These are phyloP conservation scores for Diaporthe ilicicola DNA, from an alignment of 2,329 filamentous ascomycete genomes.

Conservation along the genomic window DNA sequence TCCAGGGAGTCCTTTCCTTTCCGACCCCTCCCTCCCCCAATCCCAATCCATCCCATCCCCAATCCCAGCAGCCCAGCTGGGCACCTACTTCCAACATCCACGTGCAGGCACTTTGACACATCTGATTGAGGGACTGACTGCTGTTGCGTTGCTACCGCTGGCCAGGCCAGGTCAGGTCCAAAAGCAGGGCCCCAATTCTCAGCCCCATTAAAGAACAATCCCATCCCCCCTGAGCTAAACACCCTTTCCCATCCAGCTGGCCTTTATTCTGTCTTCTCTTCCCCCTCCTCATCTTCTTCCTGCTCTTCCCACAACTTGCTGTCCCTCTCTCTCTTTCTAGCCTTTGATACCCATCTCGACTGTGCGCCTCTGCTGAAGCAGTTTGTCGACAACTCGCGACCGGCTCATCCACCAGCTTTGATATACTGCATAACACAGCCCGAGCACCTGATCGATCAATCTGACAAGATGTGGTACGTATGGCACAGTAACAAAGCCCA, in stretches of 20 bases:
- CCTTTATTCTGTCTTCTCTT: conserved; percentile 31
- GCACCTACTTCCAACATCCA: background rate
- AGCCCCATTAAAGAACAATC: conserved; percentile 34
- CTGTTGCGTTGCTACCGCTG: background rate
- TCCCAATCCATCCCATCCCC: background rate
- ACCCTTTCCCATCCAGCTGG: conserved; percentile 27
- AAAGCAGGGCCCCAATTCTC: conserved; percentile 22
- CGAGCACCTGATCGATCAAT: conserved; percentile 34
- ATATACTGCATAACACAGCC: conserved; percentile 21
- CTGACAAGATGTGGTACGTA: conserved; percentile 47
- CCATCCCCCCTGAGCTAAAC: conserved; percentile 31
- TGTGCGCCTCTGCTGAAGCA: conserved; percentile 28
- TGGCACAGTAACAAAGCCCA: background rate
- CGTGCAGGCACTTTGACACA: conserved; percentile 10
- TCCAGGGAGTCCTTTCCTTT: background rate
- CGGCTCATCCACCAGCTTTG: background rate
- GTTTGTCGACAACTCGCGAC: background rate
- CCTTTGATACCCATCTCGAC: conserved; percentile 31
- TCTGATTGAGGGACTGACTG: background rate
- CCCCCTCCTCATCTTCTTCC: conserved; percentile 4
- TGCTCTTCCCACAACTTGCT: conserved; percentile 23
- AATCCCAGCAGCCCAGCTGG: background rate
- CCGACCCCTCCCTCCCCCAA: background rate
- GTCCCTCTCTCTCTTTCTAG: conserved; percentile 28
- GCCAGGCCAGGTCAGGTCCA: background rate